Evolutionary conservation across 805 yeast genomes (phyloP).

Genomic region (Suhomyces xylopsoci): DNA sequence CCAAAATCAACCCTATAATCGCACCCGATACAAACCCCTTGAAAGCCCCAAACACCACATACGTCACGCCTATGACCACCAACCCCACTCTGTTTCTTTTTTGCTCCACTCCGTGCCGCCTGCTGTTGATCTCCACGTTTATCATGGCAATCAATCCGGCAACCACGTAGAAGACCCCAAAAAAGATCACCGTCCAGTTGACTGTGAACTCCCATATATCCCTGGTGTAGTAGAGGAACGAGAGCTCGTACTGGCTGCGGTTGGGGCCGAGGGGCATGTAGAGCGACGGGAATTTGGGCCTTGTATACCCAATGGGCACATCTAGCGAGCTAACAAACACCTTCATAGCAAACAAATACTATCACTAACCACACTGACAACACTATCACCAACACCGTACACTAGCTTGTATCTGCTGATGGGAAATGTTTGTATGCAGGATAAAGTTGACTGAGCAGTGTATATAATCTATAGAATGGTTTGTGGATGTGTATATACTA

Average conservation of each 20-base stretch:
- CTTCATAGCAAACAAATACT: slow-evolving; percentile 19
- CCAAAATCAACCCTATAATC: slow-evolving; percentile 68
- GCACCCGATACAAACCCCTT: slow-evolving; percentile 75
- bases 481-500: too few relatives aligned
- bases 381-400: too few relatives aligned
- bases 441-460: neutral
- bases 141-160: slow-evolving; percentile 60
- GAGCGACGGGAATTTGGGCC: slow-evolving; percentile 80
- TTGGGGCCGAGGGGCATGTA: slow-evolving; percentile 60
- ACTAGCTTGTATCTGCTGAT: too few relatives aligned
- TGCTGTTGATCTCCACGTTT: slow-evolving; percentile 20
- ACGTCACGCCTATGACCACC: slow-evolving; percentile 43
- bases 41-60: slow-evolving; percentile 51
- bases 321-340: slow-evolving; percentile 43
- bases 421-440: neutral
- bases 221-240: slow-evolving; percentile 61
- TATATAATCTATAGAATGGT: too few relatives aligned
- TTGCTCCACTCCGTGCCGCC: slow-evolving; percentile 13
- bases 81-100: slow-evolving; percentile 18
- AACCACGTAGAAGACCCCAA: slow-evolving; percentile 55
- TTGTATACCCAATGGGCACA: slow-evolving; percentile 76
- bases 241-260: slow-evolving; percentile 37
- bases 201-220: slow-evolving; percentile 86
- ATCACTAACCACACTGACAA: too few relatives aligned
- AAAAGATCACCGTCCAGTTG: slow-evolving; percentile 74